Conservation (phyloP, 2,329 filamentous ascomycete genomes). For the Stachybotrys echinatus region DNA sequence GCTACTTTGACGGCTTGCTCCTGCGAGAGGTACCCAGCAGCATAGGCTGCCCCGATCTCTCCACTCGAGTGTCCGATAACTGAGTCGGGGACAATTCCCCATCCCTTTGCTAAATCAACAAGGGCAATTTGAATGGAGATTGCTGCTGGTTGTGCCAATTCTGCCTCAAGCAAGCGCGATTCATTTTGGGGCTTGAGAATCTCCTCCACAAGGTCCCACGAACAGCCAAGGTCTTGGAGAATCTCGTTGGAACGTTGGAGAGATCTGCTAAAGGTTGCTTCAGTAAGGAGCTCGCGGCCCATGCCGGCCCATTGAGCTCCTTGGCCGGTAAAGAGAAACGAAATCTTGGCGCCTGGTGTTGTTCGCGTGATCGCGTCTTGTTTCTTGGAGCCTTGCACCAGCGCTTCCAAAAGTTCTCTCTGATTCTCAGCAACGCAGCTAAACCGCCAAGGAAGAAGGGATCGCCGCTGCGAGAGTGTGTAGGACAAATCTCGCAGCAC, state of each 20-base stretch:
- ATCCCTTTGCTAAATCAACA: constrained; percentile 8
- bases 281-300: constrained; percentile 20
- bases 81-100: constrained; percentile 8
- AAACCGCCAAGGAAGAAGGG: neutral
- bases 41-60: constrained; percentile 31
- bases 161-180: constrained; percentile 12
- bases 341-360: constrained; percentile 3
- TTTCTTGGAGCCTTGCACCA: neutral
- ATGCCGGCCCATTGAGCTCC: constrained; percentile 24
- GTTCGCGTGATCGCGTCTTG: neutral
- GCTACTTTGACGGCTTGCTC: constrained; percentile 14
- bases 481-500: neutral
- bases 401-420: neutral
- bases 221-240: constrained; percentile 4
- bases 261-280: neutral
- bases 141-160: constrained; percentile 11
- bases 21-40: constrained; percentile 14
- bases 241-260: neutral
- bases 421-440: neutral
- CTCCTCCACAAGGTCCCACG: constrained; percentile 4
- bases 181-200: constrained; percentile 6
- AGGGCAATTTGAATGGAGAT: constrained; percentile 17
- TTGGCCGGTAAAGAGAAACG: constrained; percentile 25
- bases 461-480: neutral
- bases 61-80: constrained; percentile 18